Conservation (phyloP, 306 rosid species). For the Ormosia semicastrata region DNA sequence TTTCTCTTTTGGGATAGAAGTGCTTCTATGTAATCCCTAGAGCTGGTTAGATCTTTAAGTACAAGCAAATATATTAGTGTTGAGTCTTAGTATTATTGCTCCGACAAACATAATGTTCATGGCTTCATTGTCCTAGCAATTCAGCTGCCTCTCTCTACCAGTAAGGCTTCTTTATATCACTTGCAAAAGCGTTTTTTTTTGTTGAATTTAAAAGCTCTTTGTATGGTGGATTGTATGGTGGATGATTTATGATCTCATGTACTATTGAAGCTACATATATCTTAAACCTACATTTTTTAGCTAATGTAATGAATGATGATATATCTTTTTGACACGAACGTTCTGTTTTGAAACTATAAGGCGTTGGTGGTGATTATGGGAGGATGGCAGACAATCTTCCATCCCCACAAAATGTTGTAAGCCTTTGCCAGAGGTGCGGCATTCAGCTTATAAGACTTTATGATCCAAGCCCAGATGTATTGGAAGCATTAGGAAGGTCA, state of each 20-base stretch:
- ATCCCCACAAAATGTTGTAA: conserved; percentile 7
- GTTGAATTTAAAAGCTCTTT: no score
- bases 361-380: conserved; percentile 31
- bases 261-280: no score
- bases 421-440: conserved; percentile 15
- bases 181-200: background rate
- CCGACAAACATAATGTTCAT: background rate
- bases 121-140: conserved; percentile 15
- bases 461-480: conserved; percentile 23
- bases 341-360: background rate
- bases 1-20: background rate
- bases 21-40: background rate
- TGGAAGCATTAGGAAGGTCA: conserved; percentile 22
- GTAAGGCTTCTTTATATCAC: background rate
- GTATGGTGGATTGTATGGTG: no score
- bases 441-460: conserved; percentile 4
- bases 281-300: no score
- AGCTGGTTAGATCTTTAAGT: background rate
- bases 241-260: no score
- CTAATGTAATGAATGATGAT: no score
- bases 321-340: no score
- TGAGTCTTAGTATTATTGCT: background rate
- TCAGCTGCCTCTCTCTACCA: background rate
- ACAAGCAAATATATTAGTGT: background rate
- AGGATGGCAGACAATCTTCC: conserved; percentile 25